Base-by-base conservation (phyloP, 495 filamentous ascomycete species). In the Penicillium ucsense region DNA sequence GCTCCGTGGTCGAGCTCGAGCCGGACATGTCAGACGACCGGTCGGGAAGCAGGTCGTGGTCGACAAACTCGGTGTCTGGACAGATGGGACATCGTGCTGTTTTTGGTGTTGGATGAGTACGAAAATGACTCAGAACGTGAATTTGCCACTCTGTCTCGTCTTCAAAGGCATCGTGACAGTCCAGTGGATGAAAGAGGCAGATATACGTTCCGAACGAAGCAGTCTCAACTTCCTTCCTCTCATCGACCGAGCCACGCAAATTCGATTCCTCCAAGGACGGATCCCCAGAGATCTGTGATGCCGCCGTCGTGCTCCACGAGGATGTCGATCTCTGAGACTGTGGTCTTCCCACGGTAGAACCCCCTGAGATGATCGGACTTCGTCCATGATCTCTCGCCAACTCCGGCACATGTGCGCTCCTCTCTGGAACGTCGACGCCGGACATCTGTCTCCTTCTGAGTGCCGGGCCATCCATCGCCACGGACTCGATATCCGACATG, bases 131-230 rank as follows among this genome's bases (percentile, higher is more conserved):
- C 6, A 62, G 51, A 31, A 74, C 63, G 47, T 74, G 70, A 4
- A 60, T 70, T 30, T 57, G 58, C 70, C 70, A 74, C 33, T 65
- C 46, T 4, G 59, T 55, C 29, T 48, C 44, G 31, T 64, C 57
- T 46, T 63, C 55, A 44, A 72, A 74, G 20, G 57, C 56, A 36
- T 67, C 56, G 27, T 74, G 60, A 49, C 70, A 74, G 48, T 70
- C 62, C 2, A 74, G 58, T 50, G 67, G 63, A 37, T 72, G 61
- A 57, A 74, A 74, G 29, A 74, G 59, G 46, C 70, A 74, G n/a
- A 51, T 49, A 48, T 72, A 72, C 31, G 50, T 48, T 31, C 56
- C 50, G n/a, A 48, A 52, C 4, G 46, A 38, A 38, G 35, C 43
- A 28, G 28, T 40, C 9, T 31, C 46, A 7, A 31, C 4, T 32